Evolutionary conservation across 257 asterid species (phyloP), one percentile per base, ranked within the genome.

Genomic region (Nicotiana sylvestris): DNA sequence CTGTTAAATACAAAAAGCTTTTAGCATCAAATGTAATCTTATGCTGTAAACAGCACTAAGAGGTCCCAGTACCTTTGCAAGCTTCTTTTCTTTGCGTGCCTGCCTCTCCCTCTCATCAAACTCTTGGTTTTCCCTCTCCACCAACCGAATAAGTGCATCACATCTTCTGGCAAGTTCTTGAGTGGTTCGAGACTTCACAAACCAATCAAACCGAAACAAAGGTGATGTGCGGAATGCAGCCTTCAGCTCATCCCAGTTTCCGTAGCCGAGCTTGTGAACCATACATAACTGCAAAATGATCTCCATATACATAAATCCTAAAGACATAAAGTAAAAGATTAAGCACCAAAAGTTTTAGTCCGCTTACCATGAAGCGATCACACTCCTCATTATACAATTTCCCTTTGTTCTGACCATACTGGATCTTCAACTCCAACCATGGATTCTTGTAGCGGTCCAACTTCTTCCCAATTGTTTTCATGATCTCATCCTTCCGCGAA

Each of bases 141-240:
- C 95, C 88, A 96, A 81, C 76, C 98, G 92, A 81, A 96, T 91
- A 60, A 96, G 97, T 4, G 99, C 88, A 81, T 96, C 99, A 57
- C 99, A 96, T 83, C 99, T 93, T 93, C 99, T 93, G 27, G 99
- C 99, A 85, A 94, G 95, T 74, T 96, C 99, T 88, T 93, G 98
- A 80, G 99, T 93, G 17, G 99, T 96, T 33, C 99, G 95, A 9
- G 99, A 96, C 91, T 96, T 96, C 57, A 96, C 97, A 85, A 96
- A 96, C 99, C 99, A 96, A 89, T 96, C 99, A 84, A 93, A 96
- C 16, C 99, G 96, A 82, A 96, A 96, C 90, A 94, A 81, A 8
- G 99, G 98, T 1, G 98, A 95, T 4, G 97, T 94, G 67, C 99
- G 97, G 81, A 96, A 96, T 64, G 98, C 98, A 35, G 98, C 94